Evolutionary conservation across 2,329 filamentous ascomycete genomes (phyloP).

Genomic region (Tolypocladium album): DNA sequence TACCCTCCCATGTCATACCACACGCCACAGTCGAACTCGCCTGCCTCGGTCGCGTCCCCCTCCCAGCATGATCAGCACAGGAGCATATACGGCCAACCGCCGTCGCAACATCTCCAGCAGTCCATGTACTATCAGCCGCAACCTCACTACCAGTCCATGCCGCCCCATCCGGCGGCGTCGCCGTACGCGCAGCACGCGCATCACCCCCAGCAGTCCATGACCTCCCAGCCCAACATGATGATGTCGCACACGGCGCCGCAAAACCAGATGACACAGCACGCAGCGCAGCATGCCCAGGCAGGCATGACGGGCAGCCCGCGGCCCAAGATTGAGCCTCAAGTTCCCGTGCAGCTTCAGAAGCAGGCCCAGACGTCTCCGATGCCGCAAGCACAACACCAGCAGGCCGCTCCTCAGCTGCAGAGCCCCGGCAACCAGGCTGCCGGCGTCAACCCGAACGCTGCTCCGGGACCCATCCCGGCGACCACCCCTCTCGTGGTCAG

Average conservation of each 20-base stretch:
- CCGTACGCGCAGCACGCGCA: constrained; percentile 50
- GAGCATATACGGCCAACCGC: constrained; percentile 71
- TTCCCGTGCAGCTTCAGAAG: constrained; percentile 52
- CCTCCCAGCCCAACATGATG: constrained; percentile 55
- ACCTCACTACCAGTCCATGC: constrained; percentile 55
- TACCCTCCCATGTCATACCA: constrained; percentile 89
- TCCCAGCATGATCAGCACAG: constrained; percentile 84
- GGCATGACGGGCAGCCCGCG: constrained; percentile 52
- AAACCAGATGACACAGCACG: constrained; percentile 48
- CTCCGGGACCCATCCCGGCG: constrained; percentile 90
- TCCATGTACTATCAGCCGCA: constrained; percentile 66
- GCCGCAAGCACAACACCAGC: constrained; percentile 24
- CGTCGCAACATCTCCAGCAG: constrained; percentile 67
- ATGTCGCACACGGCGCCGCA: constrained; percentile 50
- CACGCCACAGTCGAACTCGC: constrained; percentile 90
- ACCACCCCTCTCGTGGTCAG: constrained; percentile 90
- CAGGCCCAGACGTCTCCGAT: constrained; percentile 31
- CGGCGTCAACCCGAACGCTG: constrained; percentile 76
- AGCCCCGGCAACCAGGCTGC: constrained; percentile 23
- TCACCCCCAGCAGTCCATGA: constrained; percentile 43
- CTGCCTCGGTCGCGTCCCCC: constrained; percentile 82
- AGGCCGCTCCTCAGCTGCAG: constrained; percentile 26
- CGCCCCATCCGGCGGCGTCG: constrained; percentile 47
- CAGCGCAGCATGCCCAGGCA: constrained; percentile 41
- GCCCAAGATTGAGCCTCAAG: constrained; percentile 52